These are phyloP conservation scores for Daedaleopsis nitida DNA, from an alignment of 768 basidiomycete species.

Conservation along the genomic window DNA sequence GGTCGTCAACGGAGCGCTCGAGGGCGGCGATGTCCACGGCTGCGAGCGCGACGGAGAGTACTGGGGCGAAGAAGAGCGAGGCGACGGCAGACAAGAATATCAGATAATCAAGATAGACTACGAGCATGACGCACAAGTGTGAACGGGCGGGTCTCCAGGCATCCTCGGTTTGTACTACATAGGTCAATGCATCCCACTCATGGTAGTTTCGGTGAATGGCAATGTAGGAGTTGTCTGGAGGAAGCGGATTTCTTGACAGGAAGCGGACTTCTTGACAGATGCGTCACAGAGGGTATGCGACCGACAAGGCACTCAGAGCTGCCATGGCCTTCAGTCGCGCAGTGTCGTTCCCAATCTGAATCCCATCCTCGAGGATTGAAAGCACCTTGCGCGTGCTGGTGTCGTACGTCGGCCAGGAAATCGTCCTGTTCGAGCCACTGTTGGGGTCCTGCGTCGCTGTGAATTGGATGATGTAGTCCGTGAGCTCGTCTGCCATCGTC, in stretches of 20 bases:
- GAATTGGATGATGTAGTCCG: slow-evolving; percentile 49
- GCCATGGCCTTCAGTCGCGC: background rate
- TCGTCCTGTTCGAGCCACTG: slow-evolving; percentile 25
- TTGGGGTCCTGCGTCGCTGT: slow-evolving; percentile 45
- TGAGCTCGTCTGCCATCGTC: slow-evolving; percentile 35
- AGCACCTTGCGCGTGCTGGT: slow-evolving; percentile 36
- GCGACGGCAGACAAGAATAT: too few species aligned
- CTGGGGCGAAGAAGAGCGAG: background rate
- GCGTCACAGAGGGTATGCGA: background rate
- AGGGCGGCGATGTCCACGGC: background rate
- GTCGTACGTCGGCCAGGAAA: slow-evolving; percentile 49
- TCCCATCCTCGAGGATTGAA: slow-evolving; percentile 25
- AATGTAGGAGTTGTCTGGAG: too few species aligned
- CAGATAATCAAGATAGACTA: too few species aligned
- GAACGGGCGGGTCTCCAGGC: too few species aligned
- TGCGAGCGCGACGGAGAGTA: background rate
- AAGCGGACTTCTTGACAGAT: too few species aligned
- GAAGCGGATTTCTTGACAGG: too few species aligned
- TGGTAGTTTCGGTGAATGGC: too few species aligned
- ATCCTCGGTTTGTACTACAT: too few species aligned
- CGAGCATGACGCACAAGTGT: too few species aligned
- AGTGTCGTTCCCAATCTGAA: background rate
- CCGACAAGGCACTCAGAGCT: background rate
- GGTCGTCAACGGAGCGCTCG: background rate
- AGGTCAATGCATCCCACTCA: too few species aligned